Conservation (phyloP, 2,329 filamentous ascomycete genomes). For the Stromatinia cepivora region DNA sequence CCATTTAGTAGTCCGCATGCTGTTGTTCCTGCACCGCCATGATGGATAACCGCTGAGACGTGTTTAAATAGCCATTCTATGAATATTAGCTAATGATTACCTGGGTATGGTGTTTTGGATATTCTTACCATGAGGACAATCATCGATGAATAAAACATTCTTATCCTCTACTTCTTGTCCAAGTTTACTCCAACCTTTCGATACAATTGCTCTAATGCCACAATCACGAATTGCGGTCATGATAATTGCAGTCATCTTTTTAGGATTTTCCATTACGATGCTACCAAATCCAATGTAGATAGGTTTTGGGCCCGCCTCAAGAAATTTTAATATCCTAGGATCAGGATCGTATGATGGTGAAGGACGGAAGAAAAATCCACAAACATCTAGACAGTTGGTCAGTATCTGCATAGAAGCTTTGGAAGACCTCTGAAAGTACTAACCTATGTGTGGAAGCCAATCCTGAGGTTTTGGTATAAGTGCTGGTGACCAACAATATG, state of each 20-base stretch:
- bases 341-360: slow-evolving; percentile 57
- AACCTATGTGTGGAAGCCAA: slow-evolving; percentile 53
- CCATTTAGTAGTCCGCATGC: slow-evolving; percentile 71
- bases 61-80: slow-evolving; percentile 68
- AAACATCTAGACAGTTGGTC: slow-evolving; percentile 52
- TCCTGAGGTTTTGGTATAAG: slow-evolving; percentile 10
- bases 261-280: slow-evolving; percentile 71
- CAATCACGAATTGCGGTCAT: slow-evolving; percentile 64
- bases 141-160: slow-evolving; percentile 69
- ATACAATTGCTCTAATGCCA: slow-evolving; percentile 69
- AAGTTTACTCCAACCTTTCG: slow-evolving; percentile 73
- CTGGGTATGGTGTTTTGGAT: too few species aligned
- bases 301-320: slow-evolving; percentile 57
- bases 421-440: background rate
- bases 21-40: slow-evolving; percentile 47
- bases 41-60: slow-evolving; percentile 44
- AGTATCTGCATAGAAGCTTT: background rate
- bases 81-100: background rate
- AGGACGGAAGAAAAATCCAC: slow-evolving; percentile 74
- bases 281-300: slow-evolving; percentile 76
- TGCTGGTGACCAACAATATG: slow-evolving; percentile 63
- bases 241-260: slow-evolving; percentile 67
- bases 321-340: slow-evolving; percentile 46
- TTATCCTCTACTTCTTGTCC: slow-evolving; percentile 57
- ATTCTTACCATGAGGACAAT: slow-evolving; percentile 60